A percentile compares a stretch with the other conserved stretches of the same genome.
phyloP scores from a whole-genome alignment of 805 yeast genomes.

The Monosporozyma solicola region DNA sequence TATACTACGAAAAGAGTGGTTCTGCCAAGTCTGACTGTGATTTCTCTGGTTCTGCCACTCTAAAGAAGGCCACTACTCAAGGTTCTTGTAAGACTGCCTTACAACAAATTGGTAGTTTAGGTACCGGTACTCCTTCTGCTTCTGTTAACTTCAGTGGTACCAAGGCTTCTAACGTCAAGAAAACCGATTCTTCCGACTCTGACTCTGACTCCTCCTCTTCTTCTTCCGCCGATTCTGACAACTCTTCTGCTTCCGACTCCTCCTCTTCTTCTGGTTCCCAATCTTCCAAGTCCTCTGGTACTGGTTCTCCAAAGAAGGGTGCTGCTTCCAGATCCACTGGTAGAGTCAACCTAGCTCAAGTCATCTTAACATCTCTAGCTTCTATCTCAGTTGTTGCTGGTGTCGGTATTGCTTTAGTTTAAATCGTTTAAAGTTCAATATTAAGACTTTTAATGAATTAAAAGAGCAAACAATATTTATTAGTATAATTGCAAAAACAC shows the following conservation, averaged over 20 bases:
- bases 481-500: neutral
- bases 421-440: neutral
- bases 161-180: conserved; percentile 15
- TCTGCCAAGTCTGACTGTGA: conserved; percentile 47
- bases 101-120: conserved; percentile 59
- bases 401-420: conserved; percentile 5
- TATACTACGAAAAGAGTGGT: conserved; percentile 46
- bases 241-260: neutral
- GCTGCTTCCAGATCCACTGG: conserved; percentile 2
- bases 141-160: conserved; percentile 26
- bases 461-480: neutral
- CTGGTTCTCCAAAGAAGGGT: conserved; percentile 6
- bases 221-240: neutral
- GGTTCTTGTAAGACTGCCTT: conserved; percentile 49
- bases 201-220: conserved; percentile 1
- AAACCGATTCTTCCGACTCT: conserved; percentile 6
- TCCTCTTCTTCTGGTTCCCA: neutral
- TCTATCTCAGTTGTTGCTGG: conserved; percentile 6
- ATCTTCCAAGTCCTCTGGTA: conserved; percentile 10
- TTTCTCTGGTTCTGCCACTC: conserved; percentile 59
- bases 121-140: conserved; percentile 44
- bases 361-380: conserved; percentile 4
- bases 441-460: too few species aligned
- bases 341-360: conserved; percentile 5
- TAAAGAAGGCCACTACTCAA: conserved; percentile 40